phyloP scores from a whole-genome alignment of 2,329 filamentous ascomycete species.

The Dactylellina haptotyla region DNA sequence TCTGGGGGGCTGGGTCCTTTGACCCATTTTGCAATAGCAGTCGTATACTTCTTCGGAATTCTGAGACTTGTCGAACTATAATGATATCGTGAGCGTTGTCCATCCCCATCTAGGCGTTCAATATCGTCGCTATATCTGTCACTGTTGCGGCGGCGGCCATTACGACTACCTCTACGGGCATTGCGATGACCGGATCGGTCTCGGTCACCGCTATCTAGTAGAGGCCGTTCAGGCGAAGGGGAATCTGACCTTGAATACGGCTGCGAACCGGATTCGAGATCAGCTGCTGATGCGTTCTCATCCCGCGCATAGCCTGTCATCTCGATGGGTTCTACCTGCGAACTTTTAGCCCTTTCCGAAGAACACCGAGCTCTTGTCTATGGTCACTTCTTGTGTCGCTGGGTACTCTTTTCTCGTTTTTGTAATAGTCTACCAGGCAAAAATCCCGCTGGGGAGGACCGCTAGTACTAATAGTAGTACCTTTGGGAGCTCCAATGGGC shows the following conservation, averaged over 20 bases:
- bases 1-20: constrained; percentile 69
- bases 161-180: constrained; percentile 24
- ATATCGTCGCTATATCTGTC: constrained; percentile 46
- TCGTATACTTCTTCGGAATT: constrained; percentile 36
- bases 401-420: constrained; percentile 1
- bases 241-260: constrained; percentile 55
- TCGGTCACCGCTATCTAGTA: constrained; percentile 28
- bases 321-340: constrained; percentile 49
- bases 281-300: constrained; percentile 51
- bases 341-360: constrained; percentile 16
- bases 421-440: constrained; percentile 11
- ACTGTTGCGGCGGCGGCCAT: constrained; percentile 13
- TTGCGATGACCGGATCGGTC: neutral
- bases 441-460: constrained; percentile 4
- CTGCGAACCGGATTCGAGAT: constrained; percentile 54
- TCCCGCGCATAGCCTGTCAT: constrained; percentile 51
- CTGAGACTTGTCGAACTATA: constrained; percentile 43
- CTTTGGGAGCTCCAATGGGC: neutral
- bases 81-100: constrained; percentile 43
- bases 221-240: constrained; percentile 52
- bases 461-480: constrained; percentile 20
- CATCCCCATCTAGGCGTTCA: constrained; percentile 47
- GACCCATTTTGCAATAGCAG: constrained; percentile 44
- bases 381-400: neutral
- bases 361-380: constrained; percentile 7